Evolutionary conservation across 176 grass and related monocot species (phyloP).

Genomic region (Rhynchospora pubera): DNA sequence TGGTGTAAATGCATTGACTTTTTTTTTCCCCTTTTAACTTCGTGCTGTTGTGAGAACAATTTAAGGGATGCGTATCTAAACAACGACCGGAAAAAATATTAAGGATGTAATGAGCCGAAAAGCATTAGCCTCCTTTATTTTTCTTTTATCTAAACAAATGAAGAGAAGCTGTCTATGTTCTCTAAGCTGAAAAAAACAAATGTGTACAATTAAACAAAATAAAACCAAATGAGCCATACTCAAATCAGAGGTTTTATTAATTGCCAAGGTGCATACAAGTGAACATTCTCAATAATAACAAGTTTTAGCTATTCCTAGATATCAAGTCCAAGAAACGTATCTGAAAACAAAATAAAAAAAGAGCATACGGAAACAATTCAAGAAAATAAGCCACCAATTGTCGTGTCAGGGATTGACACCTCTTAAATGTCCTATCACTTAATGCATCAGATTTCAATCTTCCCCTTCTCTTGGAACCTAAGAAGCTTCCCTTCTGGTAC

Average conservation of each 20-base stretch:
- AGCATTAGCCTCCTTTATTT: too few relatives aligned
- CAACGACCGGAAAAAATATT: too few relatives aligned
- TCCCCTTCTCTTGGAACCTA: slow-evolving; percentile 53
- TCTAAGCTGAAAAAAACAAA: too few relatives aligned
- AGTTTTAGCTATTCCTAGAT: neutral
- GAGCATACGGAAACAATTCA: neutral
- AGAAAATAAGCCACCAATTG: neutral
- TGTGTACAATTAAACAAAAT: too few relatives aligned
- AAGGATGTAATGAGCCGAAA: too few relatives aligned
- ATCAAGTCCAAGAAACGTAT: neutral
- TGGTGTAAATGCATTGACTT: too few relatives aligned
- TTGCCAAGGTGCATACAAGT: too few relatives aligned
- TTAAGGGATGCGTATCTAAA: too few relatives aligned
- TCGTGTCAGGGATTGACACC: slow-evolving; percentile 17
- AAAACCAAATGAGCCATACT: neutral
- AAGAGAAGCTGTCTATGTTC: too few relatives aligned
- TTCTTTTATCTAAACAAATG: too few relatives aligned
- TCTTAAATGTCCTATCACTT: neutral
- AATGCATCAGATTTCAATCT: slow-evolving; percentile 6
- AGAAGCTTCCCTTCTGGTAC: slow-evolving; percentile 69
- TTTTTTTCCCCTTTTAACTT: too few relatives aligned
- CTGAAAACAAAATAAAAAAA: neutral
- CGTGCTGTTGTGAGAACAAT: too few relatives aligned
- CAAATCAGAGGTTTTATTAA: neutral
- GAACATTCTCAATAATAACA: neutral